Evolutionary conservation across 257 asterid species (phyloP).

Genomic region (Solanum medicagineum): DNA sequence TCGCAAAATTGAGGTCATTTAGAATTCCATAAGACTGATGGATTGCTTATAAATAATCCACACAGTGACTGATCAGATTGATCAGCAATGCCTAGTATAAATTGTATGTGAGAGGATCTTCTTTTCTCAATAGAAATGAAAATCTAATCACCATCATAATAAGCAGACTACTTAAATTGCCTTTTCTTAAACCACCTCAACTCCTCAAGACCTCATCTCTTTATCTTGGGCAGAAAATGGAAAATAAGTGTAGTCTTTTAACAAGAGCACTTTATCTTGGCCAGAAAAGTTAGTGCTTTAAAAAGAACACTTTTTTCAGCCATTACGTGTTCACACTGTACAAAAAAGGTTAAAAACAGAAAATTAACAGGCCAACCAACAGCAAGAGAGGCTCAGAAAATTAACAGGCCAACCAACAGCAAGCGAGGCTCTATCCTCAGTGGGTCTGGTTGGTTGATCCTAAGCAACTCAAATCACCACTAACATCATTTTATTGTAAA

Average conservation of each 20-base stretch:
- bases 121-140: neutral
- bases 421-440: neutral
- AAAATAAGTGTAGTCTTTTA: neutral
- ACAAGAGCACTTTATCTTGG: neutral
- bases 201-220: neutral
- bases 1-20: neutral
- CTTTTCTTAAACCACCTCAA: neutral
- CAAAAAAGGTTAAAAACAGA: neutral
- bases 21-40: neutral
- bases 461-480: neutral
- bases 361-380: neutral
- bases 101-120: neutral
- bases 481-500: neutral
- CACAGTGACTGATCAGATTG: neutral
- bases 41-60: neutral
- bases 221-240: neutral
- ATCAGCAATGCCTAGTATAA: neutral
- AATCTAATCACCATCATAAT: neutral
- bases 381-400: neutral
- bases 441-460: neutral
- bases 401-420: neutral
- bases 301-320: neutral
- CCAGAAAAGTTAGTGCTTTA: neutral
- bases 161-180: neutral
- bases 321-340: neutral